Base-by-base conservation (phyloP, 768 basidiomycete genomes). In the Dioszegia hungarica region DNA sequence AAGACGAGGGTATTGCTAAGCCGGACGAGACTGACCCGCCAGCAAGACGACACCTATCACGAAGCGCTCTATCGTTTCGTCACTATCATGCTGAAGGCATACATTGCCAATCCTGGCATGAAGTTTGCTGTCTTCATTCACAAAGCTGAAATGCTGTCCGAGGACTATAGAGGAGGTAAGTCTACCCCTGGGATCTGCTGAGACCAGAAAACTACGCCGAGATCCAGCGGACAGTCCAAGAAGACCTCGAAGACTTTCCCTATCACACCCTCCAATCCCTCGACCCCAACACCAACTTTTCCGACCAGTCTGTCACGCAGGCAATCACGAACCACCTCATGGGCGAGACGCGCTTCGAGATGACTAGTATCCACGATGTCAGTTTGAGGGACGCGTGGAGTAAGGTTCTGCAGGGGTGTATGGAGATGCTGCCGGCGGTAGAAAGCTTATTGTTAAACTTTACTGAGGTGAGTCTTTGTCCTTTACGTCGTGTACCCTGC, bases 291-390 rank as follows among this genome's bases (percentile, higher is more conserved):
- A 40, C 54, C 40, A 60, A 68, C 38, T 56, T 66, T 31, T 54
- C 67, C 17, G 60, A 72, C n/a, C 88, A 89, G 63, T 86, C 85
- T 62, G 86, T 87, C 63, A 84, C 87, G 60, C 81, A 89, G 57
- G 84, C 83, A 14, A 66, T 81, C 2, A 65, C 75, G 38, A 74
- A 75, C 39, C 70, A 75, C 15, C 59, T 76, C 33, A 69, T 74
- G 40, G 68, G 67, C 17, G 71, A 74, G 54, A 63, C 92, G 61
- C 89, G 88, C 68, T 94, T 92, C 69, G 84, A 92, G 75, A 81
- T 97, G 54, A 97, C 94, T 1, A 91, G 89, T 0, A 88, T 95
- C 22, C 90, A 92, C 68, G 91, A 98, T 72, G 88, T 92, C 63
- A 86, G 90, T 1, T 80, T 94, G 25, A 88, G 89, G 70, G 90